A percentile compares a stretch with the other conserved stretches of the same genome.
These are phyloP conservation scores for Euphorbia celastroides DNA, from an alignment of 441 rosid genomes.

Conservation along the genomic window DNA sequence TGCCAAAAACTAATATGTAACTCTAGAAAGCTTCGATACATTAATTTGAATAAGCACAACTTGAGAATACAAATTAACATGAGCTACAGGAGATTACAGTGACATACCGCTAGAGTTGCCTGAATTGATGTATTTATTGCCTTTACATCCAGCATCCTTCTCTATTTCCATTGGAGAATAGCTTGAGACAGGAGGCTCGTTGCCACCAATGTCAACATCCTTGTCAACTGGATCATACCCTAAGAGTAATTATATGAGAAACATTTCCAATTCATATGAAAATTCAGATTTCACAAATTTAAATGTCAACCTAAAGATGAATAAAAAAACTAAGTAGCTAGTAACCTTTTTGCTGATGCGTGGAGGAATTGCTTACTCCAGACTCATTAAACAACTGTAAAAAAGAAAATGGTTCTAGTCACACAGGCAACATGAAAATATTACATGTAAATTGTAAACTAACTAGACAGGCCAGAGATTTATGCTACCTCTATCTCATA, in stretches of 20 bases:
- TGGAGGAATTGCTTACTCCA: constrained; percentile 61
- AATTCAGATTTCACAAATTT: not conserved
- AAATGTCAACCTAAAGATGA: constrained; percentile 5
- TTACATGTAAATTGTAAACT: too few species aligned
- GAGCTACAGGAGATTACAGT: not conserved
- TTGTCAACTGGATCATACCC: constrained; percentile 56
- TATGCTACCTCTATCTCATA: constrained; percentile 73
- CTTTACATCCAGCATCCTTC: constrained; percentile 34
- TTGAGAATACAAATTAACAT: not conserved
- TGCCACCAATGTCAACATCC: constrained; percentile 76
- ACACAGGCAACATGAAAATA: too few species aligned
- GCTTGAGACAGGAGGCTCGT: constrained; percentile 53
- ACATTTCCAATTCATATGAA: constrained; percentile 1
- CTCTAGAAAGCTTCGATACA: not conserved
- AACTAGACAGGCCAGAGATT: too few species aligned
- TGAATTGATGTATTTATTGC: constrained; percentile 27
- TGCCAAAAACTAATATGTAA: not conserved
- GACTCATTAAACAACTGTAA: constrained; percentile 59
- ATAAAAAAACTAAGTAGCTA: constrained; percentile 10
- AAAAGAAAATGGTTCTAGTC: constrained; percentile 5
- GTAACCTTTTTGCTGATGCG: constrained; percentile 64
- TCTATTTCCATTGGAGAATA: constrained; percentile 55
- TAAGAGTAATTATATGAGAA: constrained; percentile 25
- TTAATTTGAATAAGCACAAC: not conserved
- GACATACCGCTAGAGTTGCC: constrained; percentile 49